Conservation (phyloP, 257 asterid genomes). For the Capsicum rhomboideum region DNA sequence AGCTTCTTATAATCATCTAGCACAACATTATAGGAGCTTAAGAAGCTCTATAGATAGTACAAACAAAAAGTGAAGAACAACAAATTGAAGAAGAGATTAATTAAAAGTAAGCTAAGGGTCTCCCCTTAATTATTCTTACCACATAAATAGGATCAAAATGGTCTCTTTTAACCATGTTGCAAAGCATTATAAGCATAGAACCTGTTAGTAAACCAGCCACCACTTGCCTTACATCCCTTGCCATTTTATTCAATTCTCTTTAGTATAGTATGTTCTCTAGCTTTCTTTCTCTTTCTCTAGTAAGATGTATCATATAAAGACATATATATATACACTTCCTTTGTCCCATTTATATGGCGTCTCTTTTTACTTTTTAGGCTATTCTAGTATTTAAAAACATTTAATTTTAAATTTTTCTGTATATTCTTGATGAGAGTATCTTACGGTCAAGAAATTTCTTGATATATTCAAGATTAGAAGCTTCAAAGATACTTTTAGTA, state of each 20-base stretch:
- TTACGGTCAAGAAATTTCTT: neutral
- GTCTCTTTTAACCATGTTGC: constrained; percentile 51
- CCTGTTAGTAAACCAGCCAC: constrained; percentile 48
- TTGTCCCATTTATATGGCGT: neutral
- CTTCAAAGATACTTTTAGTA: neutral
- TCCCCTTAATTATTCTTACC: constrained; percentile 11
- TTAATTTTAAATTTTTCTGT: neutral
- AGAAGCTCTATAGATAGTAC: neutral
- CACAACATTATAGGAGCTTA: neutral
- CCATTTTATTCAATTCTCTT: constrained; percentile 14
- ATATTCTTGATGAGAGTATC: neutral
- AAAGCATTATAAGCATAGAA: constrained; percentile 54
- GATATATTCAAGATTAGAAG: neutral
- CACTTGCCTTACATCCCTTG: constrained; percentile 40
- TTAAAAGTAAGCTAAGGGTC: neutral
- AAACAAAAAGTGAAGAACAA: neutral
- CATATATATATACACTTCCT: neutral
- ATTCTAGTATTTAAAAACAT: neutral
- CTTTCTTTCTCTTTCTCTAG: neutral
- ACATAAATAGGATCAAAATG: constrained; percentile 42
- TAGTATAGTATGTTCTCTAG: neutral
- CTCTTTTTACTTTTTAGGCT: neutral
- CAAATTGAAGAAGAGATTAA: no score
- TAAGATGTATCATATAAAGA: neutral
- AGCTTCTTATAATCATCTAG: neutral